A percentile compares a stretch with the other conserved stretches of the same genome.
phyloP scores from a whole-genome alignment of 768 basidiomycete genomes.

The Termitomyces sp. region DNA sequence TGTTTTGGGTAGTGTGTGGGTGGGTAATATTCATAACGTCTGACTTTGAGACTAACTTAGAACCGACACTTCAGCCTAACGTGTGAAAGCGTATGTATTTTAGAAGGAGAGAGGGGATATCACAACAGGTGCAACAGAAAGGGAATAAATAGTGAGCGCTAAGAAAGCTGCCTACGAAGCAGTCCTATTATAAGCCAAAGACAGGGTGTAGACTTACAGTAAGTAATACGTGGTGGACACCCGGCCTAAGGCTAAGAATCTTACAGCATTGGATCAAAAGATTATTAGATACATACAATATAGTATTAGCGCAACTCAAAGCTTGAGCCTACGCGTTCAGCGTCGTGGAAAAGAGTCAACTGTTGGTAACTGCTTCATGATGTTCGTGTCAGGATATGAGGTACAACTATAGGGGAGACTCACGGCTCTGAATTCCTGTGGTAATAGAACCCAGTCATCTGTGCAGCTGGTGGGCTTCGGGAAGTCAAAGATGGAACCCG shows the following conservation, averaged over 20 bases:
- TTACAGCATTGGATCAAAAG: conserved; percentile 8
- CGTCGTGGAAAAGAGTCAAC: conserved; percentile 75
- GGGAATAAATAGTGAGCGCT: conserved; percentile 8
- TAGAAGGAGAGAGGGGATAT: conserved; percentile 4
- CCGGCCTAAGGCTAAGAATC: conserved; percentile 10
- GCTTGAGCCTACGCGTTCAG: conserved; percentile 65
- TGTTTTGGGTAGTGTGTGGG: no score
- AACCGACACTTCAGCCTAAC: no score
- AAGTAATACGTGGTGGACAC: not conserved
- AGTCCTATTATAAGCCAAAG: conserved; percentile 13
- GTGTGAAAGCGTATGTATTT: conserved; percentile 4
- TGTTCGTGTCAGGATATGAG: conserved; percentile 4
- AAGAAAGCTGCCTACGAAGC: conserved; percentile 6
- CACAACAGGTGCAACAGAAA: conserved; percentile 7
- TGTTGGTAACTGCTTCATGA: conserved; percentile 67
- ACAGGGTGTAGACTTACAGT: not conserved
- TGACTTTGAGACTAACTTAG: no score
- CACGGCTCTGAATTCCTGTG: conserved; percentile 92
- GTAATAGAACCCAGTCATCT: conserved; percentile 91
- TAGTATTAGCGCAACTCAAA: conserved; percentile 80
- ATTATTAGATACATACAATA: conserved; percentile 15
- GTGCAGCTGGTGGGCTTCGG: conserved; percentile 51
- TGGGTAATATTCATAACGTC: no score
- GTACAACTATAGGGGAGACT: conserved; percentile 26
- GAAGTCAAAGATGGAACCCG: conserved; percentile 49